Conservation (phyloP, 2,329 filamentous ascomycete genomes). For the Talaromyces funiculosus region DNA sequence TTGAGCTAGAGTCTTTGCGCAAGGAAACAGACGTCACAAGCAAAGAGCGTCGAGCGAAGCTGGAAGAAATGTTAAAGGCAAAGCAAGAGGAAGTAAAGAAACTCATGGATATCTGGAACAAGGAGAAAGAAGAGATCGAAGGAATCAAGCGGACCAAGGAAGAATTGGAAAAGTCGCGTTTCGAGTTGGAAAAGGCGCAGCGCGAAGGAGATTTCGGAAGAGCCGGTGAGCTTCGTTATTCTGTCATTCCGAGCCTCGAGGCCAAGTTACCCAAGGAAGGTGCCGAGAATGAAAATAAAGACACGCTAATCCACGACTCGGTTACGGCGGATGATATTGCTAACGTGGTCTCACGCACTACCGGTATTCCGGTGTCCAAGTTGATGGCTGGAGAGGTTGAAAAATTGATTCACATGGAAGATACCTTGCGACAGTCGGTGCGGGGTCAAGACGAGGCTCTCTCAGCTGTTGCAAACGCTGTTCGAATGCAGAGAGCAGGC, state of each 20-base stretch:
- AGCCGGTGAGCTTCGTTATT: slow-evolving; percentile 86
- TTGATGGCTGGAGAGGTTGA: slow-evolving; percentile 90
- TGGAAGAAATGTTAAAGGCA: slow-evolving; percentile 68
- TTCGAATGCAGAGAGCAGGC: slow-evolving; percentile 87
- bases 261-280: slow-evolving; percentile 72
- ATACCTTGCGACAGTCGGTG: slow-evolving; percentile 73
- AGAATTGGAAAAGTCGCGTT: slow-evolving; percentile 76
- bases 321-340: slow-evolving; percentile 96
- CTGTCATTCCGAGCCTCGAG: slow-evolving; percentile 76
- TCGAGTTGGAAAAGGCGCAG: slow-evolving; percentile 83
- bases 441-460: slow-evolving; percentile 93
- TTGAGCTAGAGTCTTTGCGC: slow-evolving; percentile 86
- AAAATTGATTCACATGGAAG: slow-evolving; percentile 94
- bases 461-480: slow-evolving; percentile 82
- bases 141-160: slow-evolving; percentile 80
- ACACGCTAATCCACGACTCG: slow-evolving; percentile 78
- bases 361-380: slow-evolving; percentile 88
- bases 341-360: slow-evolving; percentile 80
- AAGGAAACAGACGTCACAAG: slow-evolving; percentile 92
- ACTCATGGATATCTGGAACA: slow-evolving; percentile 81
- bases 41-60: slow-evolving; percentile 77
- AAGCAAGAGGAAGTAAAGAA: slow-evolving; percentile 71
- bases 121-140: slow-evolving; percentile 79
- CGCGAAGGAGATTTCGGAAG: slow-evolving; percentile 81
- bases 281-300: slow-evolving; percentile 42